Base-by-base conservation (phyloP, 352 stramenopile species). In the Lagenidium sp. region DNA sequence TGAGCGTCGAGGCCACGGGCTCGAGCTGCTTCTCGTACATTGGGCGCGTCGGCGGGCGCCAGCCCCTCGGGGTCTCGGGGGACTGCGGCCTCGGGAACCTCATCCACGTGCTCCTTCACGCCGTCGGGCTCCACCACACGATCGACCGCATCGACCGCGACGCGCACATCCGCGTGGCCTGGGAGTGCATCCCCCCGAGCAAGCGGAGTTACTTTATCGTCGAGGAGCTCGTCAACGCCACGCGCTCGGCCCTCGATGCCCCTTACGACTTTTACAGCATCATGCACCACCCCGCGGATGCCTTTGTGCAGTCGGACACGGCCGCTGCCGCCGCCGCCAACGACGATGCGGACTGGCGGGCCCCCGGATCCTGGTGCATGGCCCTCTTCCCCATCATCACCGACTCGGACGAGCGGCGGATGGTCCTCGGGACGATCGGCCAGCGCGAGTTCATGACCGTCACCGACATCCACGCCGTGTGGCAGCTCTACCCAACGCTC, bases 191-290 rank as follows among this genome's bases (percentile, higher is more conserved):
- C 0, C 72, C 79, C 0, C 65, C 73, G 36, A 19, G 43, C 28
- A 81, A 86, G 30, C 72, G 80, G 44, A 75, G 60, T 38, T 78
- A 71, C 44, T 85, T 92, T 23, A 50, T 85, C 25, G 61, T 78
- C 13, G 75, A 92, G 53, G 62, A 85, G 13, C 28, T 15, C 8
- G 32, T 63, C 22, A 48, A 52, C 23, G 39, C 29, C 16, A 53
- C 44, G 19, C 19, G 18, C 22, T 44, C 36, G 3, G 8, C 41
- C 26, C 20, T 47, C 15, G 54, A 63, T 12, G 63, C 65, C 6
- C 70, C 77, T 2, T 92, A 92, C 55, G 75, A 92, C 40, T 84
- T 86, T 44, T 88, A 74, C 60, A 90, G 76, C 48, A 85, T 92
- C 57, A 92, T 92, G 77, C 80, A 92, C 47, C 70, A 85, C 41